Conservation (phyloP, 108 stramenopile genomes). For the Cyclotella distinguenda region DNA sequence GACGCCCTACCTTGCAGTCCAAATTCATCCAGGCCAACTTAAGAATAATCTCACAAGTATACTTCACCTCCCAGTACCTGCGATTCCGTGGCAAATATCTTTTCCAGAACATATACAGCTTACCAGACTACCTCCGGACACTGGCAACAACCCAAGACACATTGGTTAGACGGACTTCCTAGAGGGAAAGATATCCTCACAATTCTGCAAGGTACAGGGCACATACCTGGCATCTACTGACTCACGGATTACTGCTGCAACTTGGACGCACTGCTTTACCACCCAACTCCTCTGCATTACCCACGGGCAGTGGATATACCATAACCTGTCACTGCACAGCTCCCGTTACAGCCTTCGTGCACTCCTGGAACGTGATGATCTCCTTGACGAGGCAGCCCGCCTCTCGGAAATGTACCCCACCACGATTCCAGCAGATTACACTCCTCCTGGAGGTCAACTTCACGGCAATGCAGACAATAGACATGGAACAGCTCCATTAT, state of each 20-base stretch:
- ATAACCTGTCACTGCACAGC: conserved; percentile 5
- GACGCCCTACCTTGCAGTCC: too few species aligned
- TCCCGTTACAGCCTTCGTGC: background rate
- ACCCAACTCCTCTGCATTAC: background rate
- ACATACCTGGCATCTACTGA: background rate
- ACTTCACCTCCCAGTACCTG: background rate
- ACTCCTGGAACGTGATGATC: background rate
- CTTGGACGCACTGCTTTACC: background rate
- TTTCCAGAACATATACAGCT: too few species aligned
- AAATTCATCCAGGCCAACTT: too few species aligned
- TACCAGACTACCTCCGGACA: background rate
- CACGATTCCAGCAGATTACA: background rate
- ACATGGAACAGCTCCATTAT: background rate
- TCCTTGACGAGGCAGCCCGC: background rate
- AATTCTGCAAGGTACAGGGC: background rate
- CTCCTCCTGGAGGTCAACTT: background rate
- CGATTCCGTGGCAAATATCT: background rate
- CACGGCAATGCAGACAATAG: background rate
- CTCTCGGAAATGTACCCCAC: background rate
- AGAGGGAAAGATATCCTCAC: conserved; percentile 5
- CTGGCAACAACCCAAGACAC: background rate
- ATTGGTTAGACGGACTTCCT: conserved; percentile 19
- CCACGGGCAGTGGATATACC: conserved; percentile 14
- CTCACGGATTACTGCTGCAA: background rate
- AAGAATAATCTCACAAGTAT: too few species aligned